Base-by-base conservation (phyloP, 495 filamentous ascomycete species). In the Aspergillus affinis region DNA sequence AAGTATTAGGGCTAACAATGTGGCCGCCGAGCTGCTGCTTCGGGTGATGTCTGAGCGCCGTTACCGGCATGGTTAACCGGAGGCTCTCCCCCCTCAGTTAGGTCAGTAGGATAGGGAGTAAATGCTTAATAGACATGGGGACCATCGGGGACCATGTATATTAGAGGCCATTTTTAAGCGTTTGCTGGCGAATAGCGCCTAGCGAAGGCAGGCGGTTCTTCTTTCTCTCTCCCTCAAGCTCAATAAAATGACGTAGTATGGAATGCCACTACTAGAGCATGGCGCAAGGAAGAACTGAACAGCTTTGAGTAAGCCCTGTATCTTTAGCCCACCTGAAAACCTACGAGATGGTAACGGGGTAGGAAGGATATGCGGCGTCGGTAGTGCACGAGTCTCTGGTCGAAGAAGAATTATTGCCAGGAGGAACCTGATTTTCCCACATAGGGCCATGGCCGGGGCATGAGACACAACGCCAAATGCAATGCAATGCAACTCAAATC, bases 401-500 rank as follows among this genome's bases (percentile, higher is more conserved):
- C 49, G 58, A 32, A 36, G 32, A 36, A 36, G 32, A 36, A 13
- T 60, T 55, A 56, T 57, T 32, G 26, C 57, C 54, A 36, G 48
- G 51, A 53, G 46, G 52, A 62, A 49, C 50, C 50, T 52, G 58
- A 20, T 54, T 59, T 6, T 23, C 54, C 51, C 41, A 47, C 46
- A 52, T 56, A 58, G 48, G 54, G 47, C 55, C 54, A 51, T 45
- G 58, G 41, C 26, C 32, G 32, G 26, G 53, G 57, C 56, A 61
- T 52, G 50, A 59, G 45, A 32, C 51, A 57, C 52, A 55, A 61
- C 59, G 56, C 58, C 61, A 63, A 36, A 64, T 65, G 64, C 59
- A 61, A 66, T 66, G 67, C 61, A 65, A 67, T 69, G 67, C 60
- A 69, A 69, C 67, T 61, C 55, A 63, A 65, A 54, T 63, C 53